Conservation (phyloP, 2,329 filamentous ascomycete genomes). For the Colletotrichum horii region DNA sequence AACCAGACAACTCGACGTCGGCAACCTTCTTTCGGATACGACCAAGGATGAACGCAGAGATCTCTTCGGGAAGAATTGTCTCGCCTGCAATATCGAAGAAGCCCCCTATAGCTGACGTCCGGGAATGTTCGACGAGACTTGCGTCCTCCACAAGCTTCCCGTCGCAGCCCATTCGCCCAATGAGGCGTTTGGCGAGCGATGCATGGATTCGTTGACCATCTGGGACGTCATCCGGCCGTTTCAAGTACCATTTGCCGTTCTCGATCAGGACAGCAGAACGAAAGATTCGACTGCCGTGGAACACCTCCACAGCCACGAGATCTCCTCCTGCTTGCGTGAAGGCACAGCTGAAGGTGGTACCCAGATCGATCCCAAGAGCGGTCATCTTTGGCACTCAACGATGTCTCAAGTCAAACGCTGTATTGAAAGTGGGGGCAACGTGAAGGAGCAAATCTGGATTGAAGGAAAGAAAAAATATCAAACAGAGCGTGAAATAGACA, state of each 20-base stretch:
- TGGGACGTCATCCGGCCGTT: not conserved
- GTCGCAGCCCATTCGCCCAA: not conserved
- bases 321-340: not conserved
- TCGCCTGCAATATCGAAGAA: not conserved
- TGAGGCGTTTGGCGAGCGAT: not conserved
- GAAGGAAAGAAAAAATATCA: not conserved
- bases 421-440: not conserved
- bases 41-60: not conserved
- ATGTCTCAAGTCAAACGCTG: not conserved
- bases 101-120: fast-evolving
- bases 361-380: not conserved
- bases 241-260: not conserved
- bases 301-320: not conserved
- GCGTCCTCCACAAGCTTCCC: not conserved
- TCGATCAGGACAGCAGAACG: not conserved
- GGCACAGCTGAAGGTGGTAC: not conserved
- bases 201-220: not conserved
- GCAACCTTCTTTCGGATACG: not conserved
- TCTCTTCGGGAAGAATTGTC: not conserved
- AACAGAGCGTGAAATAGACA: fast-evolving
- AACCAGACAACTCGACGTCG: not conserved
- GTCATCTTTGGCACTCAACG: not conserved
- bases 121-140: not conserved
- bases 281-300: not conserved
- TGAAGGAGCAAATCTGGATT: not conserved